A percentile compares a stretch with the other conserved stretches of the same genome.
phyloP scores from a whole-genome alignment of 2,329 filamentous ascomycete species.

The Blastomyces parvus region DNA sequence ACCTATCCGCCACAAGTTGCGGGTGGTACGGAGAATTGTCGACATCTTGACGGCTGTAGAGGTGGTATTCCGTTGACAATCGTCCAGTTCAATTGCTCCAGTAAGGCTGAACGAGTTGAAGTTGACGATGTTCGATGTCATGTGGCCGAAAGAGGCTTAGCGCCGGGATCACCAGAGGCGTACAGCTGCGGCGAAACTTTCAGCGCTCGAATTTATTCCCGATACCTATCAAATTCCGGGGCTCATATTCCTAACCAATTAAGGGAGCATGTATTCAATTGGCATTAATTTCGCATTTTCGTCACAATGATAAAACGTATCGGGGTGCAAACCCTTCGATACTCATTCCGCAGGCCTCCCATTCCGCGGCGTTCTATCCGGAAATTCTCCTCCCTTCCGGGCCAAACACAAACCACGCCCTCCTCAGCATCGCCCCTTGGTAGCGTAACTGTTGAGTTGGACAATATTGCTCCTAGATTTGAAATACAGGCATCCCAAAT shows the following conservation, averaged over 20 bases:
- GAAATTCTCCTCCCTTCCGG: slow-evolving; percentile 30
- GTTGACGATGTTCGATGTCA: slow-evolving; percentile 1
- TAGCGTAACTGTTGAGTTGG: slow-evolving; percentile 62
- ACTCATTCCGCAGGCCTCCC: slow-evolving; percentile 24
- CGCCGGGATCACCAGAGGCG: neutral
- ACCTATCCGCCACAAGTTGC: slow-evolving; percentile 79
- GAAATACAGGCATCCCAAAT: slow-evolving; percentile 74
- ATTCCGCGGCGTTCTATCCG: slow-evolving; percentile 28
- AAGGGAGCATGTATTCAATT: neutral
- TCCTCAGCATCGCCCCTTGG: slow-evolving; percentile 42
- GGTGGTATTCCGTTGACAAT: slow-evolving; percentile 2
- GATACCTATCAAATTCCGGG: neutral
- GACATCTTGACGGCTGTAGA: slow-evolving; percentile 58
- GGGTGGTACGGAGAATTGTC: slow-evolving; percentile 74
- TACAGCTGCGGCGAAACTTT: too few relatives aligned
- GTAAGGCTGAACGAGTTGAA: neutral
- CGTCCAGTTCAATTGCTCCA: neutral
- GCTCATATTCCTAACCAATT: neutral
- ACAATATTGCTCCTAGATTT: slow-evolving; percentile 83
- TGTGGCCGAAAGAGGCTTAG: slow-evolving; percentile 14
- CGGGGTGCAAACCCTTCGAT: slow-evolving; percentile 31
- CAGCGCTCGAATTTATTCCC: neutral
- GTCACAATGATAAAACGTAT: slow-evolving; percentile 32
- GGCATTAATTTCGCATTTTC: neutral
- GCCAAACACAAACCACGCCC: slow-evolving; percentile 17